Evolutionary conservation across 2,329 filamentous ascomycete species (phyloP), one percentile per base, ranked within the genome.

Genomic region (Penicillium sp.): DNA sequence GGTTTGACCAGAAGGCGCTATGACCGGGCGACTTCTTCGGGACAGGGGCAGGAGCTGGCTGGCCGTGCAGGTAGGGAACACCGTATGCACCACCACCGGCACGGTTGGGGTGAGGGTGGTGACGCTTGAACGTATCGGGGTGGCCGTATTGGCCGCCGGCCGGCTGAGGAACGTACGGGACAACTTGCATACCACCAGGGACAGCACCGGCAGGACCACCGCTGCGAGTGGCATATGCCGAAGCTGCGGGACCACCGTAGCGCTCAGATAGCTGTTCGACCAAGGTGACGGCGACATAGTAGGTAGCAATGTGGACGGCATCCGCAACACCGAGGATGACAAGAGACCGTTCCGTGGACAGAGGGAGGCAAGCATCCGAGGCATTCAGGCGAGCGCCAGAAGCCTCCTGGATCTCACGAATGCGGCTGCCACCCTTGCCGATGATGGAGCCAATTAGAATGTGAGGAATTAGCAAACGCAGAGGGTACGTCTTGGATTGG

Each of bases 381-480:
- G 94, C 94, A 75, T 99, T 99, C 44, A 99, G 84, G 60, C 95
- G 89, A 52, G 94, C 94, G 58, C 95, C 95, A 16, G 94, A 99
- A 20, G 92, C 92, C 73, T 99, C 94, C 75, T 99, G 94, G 60
- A 99, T 99, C 78, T 99, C 94, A 63, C 94, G 91, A 73, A 99
- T 99, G 62, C 94, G 88, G 57, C 92, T 89, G 64, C 94, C 94
- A 61, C 89, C 91, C 80, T 99, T 99, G 69, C 94, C 94, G 75
- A 99, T 99, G 76, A 99, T 97, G 58, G 93, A 97, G 50, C 94
- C 94, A 68, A 99, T 99, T 56, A 99, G 84, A 67, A 99, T 94
- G 72, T 97, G 94, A 18, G 94, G 94, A 66, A 99, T 91, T 54
- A 99, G 85, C 49, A 99, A 86, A 66, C 94, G 92, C 53, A 99